Base-by-base conservation (phyloP, 1,284 basidiomycete genomes). In the Austroboletus novae-zelandiae region DNA sequence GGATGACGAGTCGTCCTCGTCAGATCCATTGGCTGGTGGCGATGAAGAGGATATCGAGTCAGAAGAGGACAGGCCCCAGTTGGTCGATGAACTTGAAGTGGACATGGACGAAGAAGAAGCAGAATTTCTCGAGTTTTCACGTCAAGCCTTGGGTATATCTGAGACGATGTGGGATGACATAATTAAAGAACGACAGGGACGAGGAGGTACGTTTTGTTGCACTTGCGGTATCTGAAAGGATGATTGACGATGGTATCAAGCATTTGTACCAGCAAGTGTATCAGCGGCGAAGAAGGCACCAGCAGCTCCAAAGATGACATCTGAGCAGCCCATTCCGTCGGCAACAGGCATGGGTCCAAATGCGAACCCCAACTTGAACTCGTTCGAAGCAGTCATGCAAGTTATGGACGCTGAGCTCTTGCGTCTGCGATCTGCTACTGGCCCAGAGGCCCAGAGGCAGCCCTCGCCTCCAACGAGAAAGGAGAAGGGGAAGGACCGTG, bases 301-400 rank as follows among this genome's bases (percentile, higher is more conserved):
- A 5, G n/a, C 11, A 32, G 17, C 30, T 41, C 25, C 54, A 11
- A 52, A 51, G 48, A 35, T 50, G 15, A 27, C 31, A 31, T 17
- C 50, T 14, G 42, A 51, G 34, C 54, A 46, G 48, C 32, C 44
- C 37, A 55, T 53, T 20, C 30, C 50, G 39, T 56, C 70, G 14
- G 56, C 52, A 18, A 61, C 71, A 31, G 72, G 68, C 1, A 68
- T 72, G 25, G 69, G 68, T 32, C 72, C 74, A 9, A 74, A 73
- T 45, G 66, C 70, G 9, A 82, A 93, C 63, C 78, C 82, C 5
- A 81, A 85, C 45, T 75, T 98, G n/a, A 80, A 94, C 65, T 91
- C 91, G 0, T 98, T 98, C 58, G 95, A 98, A 62, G 81, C 86
- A 8, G 89, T 98, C 36, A 98, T 98, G 95, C 80, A 84, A 61